phyloP scores from a whole-genome alignment of 345 rosid genomes.

The Arabis hirsuta region DNA sequence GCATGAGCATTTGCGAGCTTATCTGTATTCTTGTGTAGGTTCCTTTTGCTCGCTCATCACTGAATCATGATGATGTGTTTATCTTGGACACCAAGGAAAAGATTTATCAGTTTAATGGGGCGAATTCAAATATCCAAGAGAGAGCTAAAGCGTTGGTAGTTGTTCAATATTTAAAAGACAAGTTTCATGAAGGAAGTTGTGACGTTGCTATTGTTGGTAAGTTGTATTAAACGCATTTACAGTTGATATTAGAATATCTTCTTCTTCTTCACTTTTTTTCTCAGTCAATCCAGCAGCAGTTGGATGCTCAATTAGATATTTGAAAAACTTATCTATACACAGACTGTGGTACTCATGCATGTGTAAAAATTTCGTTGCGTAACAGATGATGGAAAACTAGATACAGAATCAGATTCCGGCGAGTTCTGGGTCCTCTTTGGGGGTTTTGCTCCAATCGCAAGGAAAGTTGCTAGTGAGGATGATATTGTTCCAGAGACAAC shows the following conservation, averaged over 20 bases:
- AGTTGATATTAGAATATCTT: slow-evolving; percentile 25
- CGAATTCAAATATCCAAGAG: slow-evolving; percentile 97
- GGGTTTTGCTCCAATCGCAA: slow-evolving; percentile 84
- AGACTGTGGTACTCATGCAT: slow-evolving; percentile 30
- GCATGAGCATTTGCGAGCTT: slow-evolving; percentile 32
- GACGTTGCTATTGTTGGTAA: slow-evolving; percentile 89
- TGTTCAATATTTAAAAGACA: slow-evolving; percentile 89
- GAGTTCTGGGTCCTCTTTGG: slow-evolving; percentile 96
- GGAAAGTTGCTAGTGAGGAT: slow-evolving; percentile 80
- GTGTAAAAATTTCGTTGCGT: slow-evolving; percentile 36
- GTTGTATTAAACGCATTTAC: slow-evolving; percentile 32
- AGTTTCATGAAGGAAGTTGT: slow-evolving; percentile 80
- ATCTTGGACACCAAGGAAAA: slow-evolving; percentile 81
- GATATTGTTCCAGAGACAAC: slow-evolving; percentile 71
- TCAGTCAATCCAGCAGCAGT: slow-evolving; percentile 20
- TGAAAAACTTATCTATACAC: slow-evolving; percentile 2
- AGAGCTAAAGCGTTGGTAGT: slow-evolving; percentile 97
- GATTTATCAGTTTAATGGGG: slow-evolving; percentile 97
- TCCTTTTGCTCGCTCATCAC: slow-evolving; percentile 91
- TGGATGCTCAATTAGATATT: background rate
- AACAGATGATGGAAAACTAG: slow-evolving; percentile 88
- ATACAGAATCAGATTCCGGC: slow-evolving; percentile 95
- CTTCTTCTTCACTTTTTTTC: slow-evolving; percentile 1
- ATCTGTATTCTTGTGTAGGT: slow-evolving; percentile 57
- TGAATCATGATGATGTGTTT: slow-evolving; percentile 98